Evolutionary conservation across 331 rosid species (phyloP), one percentile per base, ranked within the genome.

Genomic region (Arachis monticola): DNA sequence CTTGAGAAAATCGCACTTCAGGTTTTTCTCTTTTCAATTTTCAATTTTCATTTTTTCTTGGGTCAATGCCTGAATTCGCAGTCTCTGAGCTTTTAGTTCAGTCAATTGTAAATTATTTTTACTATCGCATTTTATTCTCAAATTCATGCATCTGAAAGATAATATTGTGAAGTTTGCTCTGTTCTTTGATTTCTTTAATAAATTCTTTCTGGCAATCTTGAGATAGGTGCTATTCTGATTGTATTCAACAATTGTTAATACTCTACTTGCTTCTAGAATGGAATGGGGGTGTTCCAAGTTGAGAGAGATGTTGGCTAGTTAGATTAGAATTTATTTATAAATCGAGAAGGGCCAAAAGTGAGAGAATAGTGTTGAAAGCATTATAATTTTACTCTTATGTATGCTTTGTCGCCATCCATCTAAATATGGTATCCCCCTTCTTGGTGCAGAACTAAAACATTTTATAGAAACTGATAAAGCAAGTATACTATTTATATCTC

Each of bases 1-100:
- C 86, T 92, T 7, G 86, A 84, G 81, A 90, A 83, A 82, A 79
- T 90, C 53, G 86, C 91, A 5, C 76, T 88, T 83, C 91, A 94
- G 99, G 99, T 94, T 8, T 42, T 72, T 40, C 2, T 41, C 57
- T 17, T 77, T 42, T 56, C 58, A 52, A 12, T 52, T 14, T 52
- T 14, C 13, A 17, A 52, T 11, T 52, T 12, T n/a, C 7, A 3
- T 50, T 17, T 11, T 12, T 12, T 51, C 9, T 9, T 0, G 2
- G 11, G 10, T 10, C 42, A 3, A n/a, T 63, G 57, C 22, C 22
- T 53, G 51, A 44, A 42, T 11, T 17, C 38, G 22, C 42, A 42
- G 44, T 35, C 41, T 61, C 58, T 8, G 67, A 67, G 67, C 38
- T 50, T 77, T 41, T 13, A 10, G 60, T 68, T 73, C 10, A 38